Conservation (phyloP, 2,329 filamentous ascomycete species). For the Xylariales sp. region DNA sequence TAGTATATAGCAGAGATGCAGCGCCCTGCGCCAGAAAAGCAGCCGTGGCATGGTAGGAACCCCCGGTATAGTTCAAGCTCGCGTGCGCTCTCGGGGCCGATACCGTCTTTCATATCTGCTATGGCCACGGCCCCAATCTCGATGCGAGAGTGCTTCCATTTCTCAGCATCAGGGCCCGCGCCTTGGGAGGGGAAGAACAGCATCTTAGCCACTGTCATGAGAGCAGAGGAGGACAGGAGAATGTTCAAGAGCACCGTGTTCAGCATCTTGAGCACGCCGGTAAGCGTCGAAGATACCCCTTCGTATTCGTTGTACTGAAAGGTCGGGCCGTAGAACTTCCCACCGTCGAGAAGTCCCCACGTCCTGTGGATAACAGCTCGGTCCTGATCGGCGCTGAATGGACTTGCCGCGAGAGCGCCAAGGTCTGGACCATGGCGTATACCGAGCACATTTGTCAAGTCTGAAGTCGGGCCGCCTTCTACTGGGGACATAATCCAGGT, state of each 20-base stretch:
- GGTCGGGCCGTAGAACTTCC: slow-evolving; percentile 12
- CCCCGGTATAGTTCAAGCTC: slow-evolving; percentile 14
- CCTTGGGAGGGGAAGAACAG: slow-evolving; percentile 14
- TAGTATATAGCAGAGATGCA: slow-evolving; percentile 16
- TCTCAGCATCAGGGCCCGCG: slow-evolving; percentile 16
- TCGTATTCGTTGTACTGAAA: slow-evolving; percentile 18
- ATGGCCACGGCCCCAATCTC: slow-evolving; percentile 17
- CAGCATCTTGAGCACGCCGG: slow-evolving; percentile 10
- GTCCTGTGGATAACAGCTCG: slow-evolving; percentile 17
- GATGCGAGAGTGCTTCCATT: slow-evolving; percentile 4
- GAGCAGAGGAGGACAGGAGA: slow-evolving; percentile 3
- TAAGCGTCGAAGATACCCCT: slow-evolving; percentile 10
- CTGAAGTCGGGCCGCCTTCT: neutral
- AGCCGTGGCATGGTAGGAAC: slow-evolving; percentile 15
- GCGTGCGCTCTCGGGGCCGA: slow-evolving; percentile 9
- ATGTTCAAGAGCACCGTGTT: slow-evolving; percentile 1
- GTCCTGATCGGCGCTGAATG: slow-evolving; percentile 11
- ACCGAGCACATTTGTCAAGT: slow-evolving; percentile 11
- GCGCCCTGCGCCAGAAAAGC: slow-evolving; percentile 16
- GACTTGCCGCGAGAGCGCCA: slow-evolving; percentile 12
- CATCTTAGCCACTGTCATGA: slow-evolving; percentile 6
- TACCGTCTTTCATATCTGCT: slow-evolving; percentile 8
- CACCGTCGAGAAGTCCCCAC: slow-evolving; percentile 16
- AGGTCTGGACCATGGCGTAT: slow-evolving; percentile 12
- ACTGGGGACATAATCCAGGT: slow-evolving; percentile 16